Conservation (phyloP, 2,329 filamentous ascomycete species). For the Hypoxylon sp. region DNA sequence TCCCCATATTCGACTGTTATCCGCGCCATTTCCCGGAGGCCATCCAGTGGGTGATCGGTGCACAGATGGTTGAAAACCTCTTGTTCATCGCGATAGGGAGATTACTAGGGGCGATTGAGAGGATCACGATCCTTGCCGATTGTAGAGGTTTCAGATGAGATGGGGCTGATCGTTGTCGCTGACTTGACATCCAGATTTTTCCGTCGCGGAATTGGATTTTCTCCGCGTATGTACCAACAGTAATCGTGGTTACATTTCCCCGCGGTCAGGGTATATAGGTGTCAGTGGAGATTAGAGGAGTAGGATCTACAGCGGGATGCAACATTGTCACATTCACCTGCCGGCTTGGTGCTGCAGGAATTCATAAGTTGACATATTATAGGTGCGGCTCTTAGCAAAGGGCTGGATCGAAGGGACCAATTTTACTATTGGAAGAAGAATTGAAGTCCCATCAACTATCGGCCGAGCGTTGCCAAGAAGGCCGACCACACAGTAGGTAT, state of each 20-base stretch:
- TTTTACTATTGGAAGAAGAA: not conserved
- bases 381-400: not conserved
- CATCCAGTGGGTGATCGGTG: not conserved
- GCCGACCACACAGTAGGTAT: not conserved
- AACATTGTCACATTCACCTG: not conserved
- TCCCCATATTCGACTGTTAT: not conserved
- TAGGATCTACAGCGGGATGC: conserved; percentile 8
- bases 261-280: conserved; percentile 1
- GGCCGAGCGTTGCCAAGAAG: not conserved
- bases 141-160: not conserved
- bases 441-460: not conserved
- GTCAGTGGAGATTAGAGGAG: conserved; percentile 1
- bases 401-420: not conserved
- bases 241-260: conserved; percentile 13
- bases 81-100: not conserved
- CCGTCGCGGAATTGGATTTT: conserved; percentile 10
- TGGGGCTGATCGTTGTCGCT: not conserved
- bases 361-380: not conserved
- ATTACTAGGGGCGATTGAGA: not conserved
- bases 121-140: not conserved
- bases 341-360: not conserved
- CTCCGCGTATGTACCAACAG: not conserved
- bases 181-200: conserved; percentile 11
- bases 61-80: not conserved
- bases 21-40: not conserved